Conservation (phyloP, 768 basidiomycete species). For the Daedaleopsis nitida region DNA sequence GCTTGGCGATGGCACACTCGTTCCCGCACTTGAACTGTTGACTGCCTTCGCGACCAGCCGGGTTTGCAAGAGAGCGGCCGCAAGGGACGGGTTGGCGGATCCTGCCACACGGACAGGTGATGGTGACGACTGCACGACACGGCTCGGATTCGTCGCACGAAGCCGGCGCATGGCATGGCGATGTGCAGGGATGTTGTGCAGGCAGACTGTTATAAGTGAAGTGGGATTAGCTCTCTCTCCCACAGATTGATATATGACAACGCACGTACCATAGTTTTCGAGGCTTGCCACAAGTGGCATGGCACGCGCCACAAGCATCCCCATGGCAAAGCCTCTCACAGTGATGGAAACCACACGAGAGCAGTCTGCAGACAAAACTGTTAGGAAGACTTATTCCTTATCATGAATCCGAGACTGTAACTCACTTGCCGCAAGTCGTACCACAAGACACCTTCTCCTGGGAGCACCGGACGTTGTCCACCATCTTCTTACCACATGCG, state of each 20-base stretch:
- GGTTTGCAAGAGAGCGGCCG: conserved; percentile 54
- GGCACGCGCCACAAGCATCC: conserved; percentile 79
- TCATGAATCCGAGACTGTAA: conserved; percentile 6
- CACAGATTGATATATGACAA: neutral
- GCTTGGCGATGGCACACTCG: conserved; percentile 82
- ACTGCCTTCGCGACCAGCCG: conserved; percentile 42
- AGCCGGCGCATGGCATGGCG: conserved; percentile 86
- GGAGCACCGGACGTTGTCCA: conserved; percentile 84
- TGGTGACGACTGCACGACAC: conserved; percentile 65
- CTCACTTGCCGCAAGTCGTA: conserved; percentile 72
- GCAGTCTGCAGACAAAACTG: conserved; percentile 41
- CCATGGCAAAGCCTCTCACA: conserved; percentile 85
- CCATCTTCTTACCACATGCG: conserved; percentile 84
- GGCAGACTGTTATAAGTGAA: conserved; percentile 52
- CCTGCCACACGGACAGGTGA: conserved; percentile 84
- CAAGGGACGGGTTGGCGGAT: conserved; percentile 75
- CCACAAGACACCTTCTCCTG: conserved; percentile 89
- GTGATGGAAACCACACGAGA: conserved; percentile 87
- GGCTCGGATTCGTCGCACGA: conserved; percentile 79
- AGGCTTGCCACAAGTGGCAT: conserved; percentile 79
- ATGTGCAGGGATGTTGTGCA: conserved; percentile 71
- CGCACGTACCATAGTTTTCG: conserved; percentile 75
- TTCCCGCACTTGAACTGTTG: conserved; percentile 71
- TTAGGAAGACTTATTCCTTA: too few relatives aligned
- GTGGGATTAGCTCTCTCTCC: neutral